phyloP scores from a whole-genome alignment of 768 basidiomycete genomes.

The Tricholomella constricta region DNA sequence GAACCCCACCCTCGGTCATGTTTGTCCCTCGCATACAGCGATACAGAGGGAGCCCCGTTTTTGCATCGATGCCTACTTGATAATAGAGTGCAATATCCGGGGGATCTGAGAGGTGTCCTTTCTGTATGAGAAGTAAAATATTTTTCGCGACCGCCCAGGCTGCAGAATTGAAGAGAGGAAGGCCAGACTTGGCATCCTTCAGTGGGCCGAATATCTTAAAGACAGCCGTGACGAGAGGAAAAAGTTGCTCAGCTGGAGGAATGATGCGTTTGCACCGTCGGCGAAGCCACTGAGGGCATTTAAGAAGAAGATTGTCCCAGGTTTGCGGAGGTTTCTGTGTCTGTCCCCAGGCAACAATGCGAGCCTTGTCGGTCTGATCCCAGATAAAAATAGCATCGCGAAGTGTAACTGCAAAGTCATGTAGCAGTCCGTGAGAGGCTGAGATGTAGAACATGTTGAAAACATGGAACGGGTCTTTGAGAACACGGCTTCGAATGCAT shows the following conservation, averaged over 20 bases:
- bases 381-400: constrained; percentile 28
- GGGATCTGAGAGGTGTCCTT: constrained; percentile 33
- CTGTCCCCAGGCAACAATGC: constrained; percentile 22
- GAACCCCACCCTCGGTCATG: constrained; percentile 36
- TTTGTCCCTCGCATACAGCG: constrained; percentile 34
- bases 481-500: constrained; percentile 3
- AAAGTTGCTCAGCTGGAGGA: constrained; percentile 33
- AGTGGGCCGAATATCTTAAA: constrained; percentile 35
- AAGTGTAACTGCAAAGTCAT: constrained; percentile 23
- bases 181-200: constrained; percentile 28
- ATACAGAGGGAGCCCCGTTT: constrained; percentile 26
- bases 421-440: constrained; percentile 21
- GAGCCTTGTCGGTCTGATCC: constrained; percentile 21
- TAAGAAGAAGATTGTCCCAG: constrained; percentile 14
- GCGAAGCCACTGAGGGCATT: constrained; percentile 26
- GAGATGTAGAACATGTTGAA: constrained; percentile 29
- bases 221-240: constrained; percentile 25
- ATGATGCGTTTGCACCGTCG: constrained; percentile 27
- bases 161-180: constrained; percentile 30
- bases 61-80: constrained; percentile 16
- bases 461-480: constrained; percentile 28
- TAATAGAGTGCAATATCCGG: constrained; percentile 29
- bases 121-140: constrained; percentile 26
- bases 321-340: neutral
- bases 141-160: constrained; percentile 32